Base-by-base conservation (phyloP, 2,329 filamentous ascomycete genomes). In the Kalaharituber pfeilii region DNA sequence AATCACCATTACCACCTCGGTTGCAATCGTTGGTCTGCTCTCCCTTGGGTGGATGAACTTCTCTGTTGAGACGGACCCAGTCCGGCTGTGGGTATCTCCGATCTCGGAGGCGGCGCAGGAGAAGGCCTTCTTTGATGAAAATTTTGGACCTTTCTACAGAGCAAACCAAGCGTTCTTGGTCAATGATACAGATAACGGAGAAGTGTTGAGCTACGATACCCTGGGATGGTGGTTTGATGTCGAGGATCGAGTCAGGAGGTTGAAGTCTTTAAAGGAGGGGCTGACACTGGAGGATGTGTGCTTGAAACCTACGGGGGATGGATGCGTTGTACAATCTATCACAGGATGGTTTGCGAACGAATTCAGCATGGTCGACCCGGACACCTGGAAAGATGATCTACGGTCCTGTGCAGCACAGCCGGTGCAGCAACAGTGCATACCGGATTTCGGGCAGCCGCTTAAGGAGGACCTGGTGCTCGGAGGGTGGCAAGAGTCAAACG, bases 101-200 rank as follows among this genome's bases (percentile, higher is more conserved):
- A 83, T 84, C 7, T 96, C 91, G 3, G 78, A 81, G 50, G 89
- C 93, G 20, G 91, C 91, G 0, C 77, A 86, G 66, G 89, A 98
- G 67, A 98, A 98, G 70, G 76, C 77, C 1, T 98, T 93, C 66
- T 98, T 96, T 60, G 93, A 98, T 66, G 68, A 77, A 30, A 87
- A 86, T 62, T 98, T 98, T 66, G 93, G 91, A 0, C 87, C 89
- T 0, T 98, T 98, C 65, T 98, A 91, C 69, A 84, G 91, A 39
- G 84, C 88, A 0, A 85, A 98, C 67, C 91, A 98, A 69, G 79
- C 81, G 0, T 98, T 98, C 67, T 69, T 98, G 13, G 86, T 96
- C 58, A 98, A 96, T 59, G 88, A 95, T 62, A 87, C 80, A 0
- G 73, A 73, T 2, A 78, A 77, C 0, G 75, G 80, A 2, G 80